Base-by-base conservation (phyloP, 345 rosid species). In the Ricinus communis region DNA sequence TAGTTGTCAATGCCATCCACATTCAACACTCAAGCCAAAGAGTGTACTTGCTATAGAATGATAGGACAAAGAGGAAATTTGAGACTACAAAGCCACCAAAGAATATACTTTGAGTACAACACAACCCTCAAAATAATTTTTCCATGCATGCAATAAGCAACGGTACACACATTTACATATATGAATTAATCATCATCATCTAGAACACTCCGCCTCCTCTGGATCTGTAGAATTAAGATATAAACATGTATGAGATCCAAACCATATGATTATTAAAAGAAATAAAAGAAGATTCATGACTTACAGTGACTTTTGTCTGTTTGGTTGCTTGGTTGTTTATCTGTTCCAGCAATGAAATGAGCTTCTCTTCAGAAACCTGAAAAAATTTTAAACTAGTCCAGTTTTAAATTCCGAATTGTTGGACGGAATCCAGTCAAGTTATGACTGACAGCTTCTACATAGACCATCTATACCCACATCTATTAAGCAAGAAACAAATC, bases 221-320 rank as follows among this genome's bases (percentile, higher is more conserved):
- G 95, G 79, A 94, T 94, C 98, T 94, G 91, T 59, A 76, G 65
- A 66, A 74, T n/a, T 7, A 28, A 10, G n/a, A 5, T 43, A 49
- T 43, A 49, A 56, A 0, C 55, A 38, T 70, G 50, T 13, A 72
- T 38, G 51, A 51, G n/a, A 59, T 36, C 10, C 12, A n/a, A 38
- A 62, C 10, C 3, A n/a, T 9, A 4, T n/a, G 15, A 40, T 14
- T 28, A 21, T 5, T 24, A 5, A 0, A 25, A 47, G 51, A 55
- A 36, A 61, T 18, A 0, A 28, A 4, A 25, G 31, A 40, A 5
- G 57, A 62, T 49, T 16, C 5, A 65, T 15, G 67, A 74, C 83
- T 62, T 85, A 90, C 97, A 9, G 97, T 94, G 74, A 94, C 98
- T 91, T 88, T 94, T 4, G 97, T 91, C 72, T 94, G 97, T 72